Percentiles rank a stretch among this genome's conserved stretches.
These are phyloP conservation scores for Bipolaris zeicola DNA, from an alignment of 2,329 filamentous ascomycete species.

Conservation along the genomic window DNA sequence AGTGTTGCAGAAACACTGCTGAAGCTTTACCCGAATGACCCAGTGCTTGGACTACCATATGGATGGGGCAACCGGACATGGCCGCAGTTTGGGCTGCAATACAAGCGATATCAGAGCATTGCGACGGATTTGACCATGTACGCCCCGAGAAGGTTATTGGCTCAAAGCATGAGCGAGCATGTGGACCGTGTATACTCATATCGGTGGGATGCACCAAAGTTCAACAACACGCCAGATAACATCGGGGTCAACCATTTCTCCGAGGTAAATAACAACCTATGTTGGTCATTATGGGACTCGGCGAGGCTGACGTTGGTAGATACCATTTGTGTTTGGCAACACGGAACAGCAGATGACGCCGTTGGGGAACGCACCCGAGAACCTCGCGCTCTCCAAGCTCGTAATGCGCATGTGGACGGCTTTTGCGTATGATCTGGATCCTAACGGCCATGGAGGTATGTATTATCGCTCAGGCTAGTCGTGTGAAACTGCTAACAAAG, in stretches of 20 bases:
- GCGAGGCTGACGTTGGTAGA: conserved; percentile 16
- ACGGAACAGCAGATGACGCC: conserved; percentile 34
- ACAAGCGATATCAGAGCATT: conserved; percentile 37
- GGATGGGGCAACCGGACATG: conserved; percentile 39
- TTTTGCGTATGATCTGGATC: conserved; percentile 37
- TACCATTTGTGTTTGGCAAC: conserved; percentile 41
- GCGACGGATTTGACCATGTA: conserved; percentile 38
- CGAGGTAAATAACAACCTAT: conserved; percentile 18
- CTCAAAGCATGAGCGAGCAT: conserved; percentile 30
- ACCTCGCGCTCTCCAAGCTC: conserved; percentile 27
- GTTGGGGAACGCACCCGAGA: conserved; percentile 30
- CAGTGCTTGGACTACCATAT: conserved; percentile 54
- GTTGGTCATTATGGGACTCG: not conserved
- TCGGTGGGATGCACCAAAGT: conserved; percentile 40
- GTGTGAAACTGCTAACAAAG: not conserved
- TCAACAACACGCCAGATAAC: conserved; percentile 33
- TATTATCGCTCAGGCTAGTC: not conserved
- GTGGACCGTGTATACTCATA: conserved; percentile 34
- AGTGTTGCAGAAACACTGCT: conserved; percentile 28
- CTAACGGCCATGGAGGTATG: conserved; percentile 36
- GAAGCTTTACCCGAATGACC: conserved; percentile 43
- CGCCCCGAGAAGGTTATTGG: conserved; percentile 33
- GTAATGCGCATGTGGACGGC: conserved; percentile 42
- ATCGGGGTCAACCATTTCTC: conserved; percentile 41
- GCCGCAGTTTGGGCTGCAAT: conserved; percentile 36